Base-by-base conservation (phyloP, 345 rosid genomes). In the Linum lewisii region DNA sequence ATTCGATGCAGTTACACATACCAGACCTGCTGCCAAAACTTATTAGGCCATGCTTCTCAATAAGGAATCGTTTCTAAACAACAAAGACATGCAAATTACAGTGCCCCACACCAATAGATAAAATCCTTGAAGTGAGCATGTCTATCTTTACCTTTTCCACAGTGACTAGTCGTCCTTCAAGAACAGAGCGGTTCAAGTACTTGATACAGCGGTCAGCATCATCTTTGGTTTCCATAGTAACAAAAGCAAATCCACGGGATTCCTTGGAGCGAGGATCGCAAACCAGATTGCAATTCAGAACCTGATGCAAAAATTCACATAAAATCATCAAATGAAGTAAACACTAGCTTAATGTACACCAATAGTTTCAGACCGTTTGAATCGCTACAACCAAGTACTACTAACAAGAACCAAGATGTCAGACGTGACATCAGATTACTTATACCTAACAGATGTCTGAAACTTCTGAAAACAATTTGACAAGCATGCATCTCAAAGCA, bases 241-340 rank as follows among this genome's bases (percentile, higher is more conserved):
- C 77, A 65, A 81, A 84, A 65, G 82, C 90, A 69, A 84, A 84
- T 53, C 87, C 90, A 55, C 90, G 83, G 21, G 90, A 84, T 60
- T 81, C 86, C 68, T 66, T 74, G 58, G 78, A 72, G 25, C 78
- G 84, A 56, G 86, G 90, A 67, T 79, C 86, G 44, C 69, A 66
- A 23, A 81, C 87, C 63, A 84, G 63, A 64, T 81, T 66, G 69
- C 90, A 84, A 24, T 78, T 81, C 63, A 64, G 10, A 53, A 84
- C 90, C 90, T 84, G 65, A 71, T 66, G n/a, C 60, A 55, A 16
- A 60, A 63, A 53, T 63, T 34, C 42, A 23, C 42, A 53, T 24
- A 66, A 34, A 52, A 26, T 18, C 22, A n/a, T n/a, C n/a, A n/a
- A n/a, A n/a, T n/a, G n/a, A n/a, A n/a, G n/a, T n/a, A n/a, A n/a